These are phyloP conservation scores for Phalaenopsis equestris DNA, from an alignment of 106 monocot species.

Conservation along the genomic window DNA sequence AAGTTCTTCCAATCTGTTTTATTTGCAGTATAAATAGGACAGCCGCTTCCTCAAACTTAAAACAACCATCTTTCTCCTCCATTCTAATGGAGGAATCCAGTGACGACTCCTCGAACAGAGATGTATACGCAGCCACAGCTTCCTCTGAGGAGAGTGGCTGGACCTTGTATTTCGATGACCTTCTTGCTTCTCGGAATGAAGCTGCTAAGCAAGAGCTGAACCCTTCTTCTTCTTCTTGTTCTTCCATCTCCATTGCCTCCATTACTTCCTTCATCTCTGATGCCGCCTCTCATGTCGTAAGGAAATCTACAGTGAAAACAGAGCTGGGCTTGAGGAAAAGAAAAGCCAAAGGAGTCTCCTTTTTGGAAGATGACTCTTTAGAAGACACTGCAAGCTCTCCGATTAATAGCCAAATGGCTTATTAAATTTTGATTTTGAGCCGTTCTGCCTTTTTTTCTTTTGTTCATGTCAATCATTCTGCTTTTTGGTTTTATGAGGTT, in stretches of 20 bases:
- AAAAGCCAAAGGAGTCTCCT: not conserved
- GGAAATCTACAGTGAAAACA: not conserved
- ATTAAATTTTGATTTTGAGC: not conserved
- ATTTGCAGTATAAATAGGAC: not conserved
- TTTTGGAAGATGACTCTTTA: constrained; percentile 20
- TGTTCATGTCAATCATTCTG: not conserved
- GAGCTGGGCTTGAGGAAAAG: constrained; percentile 23
- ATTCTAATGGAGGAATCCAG: not conserved
- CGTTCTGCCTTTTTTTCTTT: not conserved
- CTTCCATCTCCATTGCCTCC: not conserved
- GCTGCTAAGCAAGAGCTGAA: not conserved
- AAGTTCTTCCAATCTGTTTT: too few species aligned
- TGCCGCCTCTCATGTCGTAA: constrained; percentile 22
- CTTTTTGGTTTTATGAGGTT: not conserved
- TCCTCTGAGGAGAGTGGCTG: constrained; percentile 21
- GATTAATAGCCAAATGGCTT: constrained; percentile 3
- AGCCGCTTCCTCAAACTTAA: not conserved
- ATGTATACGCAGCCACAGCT: not conserved
- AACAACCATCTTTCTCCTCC: not conserved
- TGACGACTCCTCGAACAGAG: not conserved
- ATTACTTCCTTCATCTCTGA: constrained; percentile 26
- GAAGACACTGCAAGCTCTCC: constrained; percentile 48
- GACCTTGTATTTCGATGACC: constrained; percentile 21
- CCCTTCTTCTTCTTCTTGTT: too few species aligned
- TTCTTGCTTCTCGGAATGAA: constrained; percentile 8